Conservation (phyloP, 1,139 yeast species). For the Debaryomyces nepalensis region DNA sequence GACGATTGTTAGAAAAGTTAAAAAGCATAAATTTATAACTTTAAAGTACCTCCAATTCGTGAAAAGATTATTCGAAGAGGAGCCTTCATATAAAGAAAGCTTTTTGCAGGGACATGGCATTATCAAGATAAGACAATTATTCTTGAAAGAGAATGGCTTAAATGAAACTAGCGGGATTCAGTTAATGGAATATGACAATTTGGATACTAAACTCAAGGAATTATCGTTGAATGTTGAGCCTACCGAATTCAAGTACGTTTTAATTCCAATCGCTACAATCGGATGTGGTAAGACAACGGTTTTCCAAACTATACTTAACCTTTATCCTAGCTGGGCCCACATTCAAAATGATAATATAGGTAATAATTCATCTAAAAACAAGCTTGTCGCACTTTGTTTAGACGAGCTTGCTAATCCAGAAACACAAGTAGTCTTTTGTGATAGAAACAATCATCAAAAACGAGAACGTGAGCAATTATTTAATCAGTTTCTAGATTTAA, state of each 20-base stretch:
- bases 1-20: conserved; percentile 46
- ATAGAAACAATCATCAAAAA: conserved; percentile 78
- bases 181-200: conserved; percentile 28
- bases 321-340: conserved; percentile 72
- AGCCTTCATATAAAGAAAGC: conserved; percentile 48
- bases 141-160: conserved; percentile 52
- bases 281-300: conserved; percentile 97
- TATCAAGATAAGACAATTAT: conserved; percentile 64
- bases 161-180: conserved; percentile 39
- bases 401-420: conserved; percentile 35
- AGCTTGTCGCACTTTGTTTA: conserved; percentile 56
- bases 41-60: conserved; percentile 72
- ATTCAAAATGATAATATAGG: conserved; percentile 84
- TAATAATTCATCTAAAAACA: conserved; percentile 51
- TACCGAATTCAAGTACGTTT: conserved; percentile 49
- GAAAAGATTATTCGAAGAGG: conserved; percentile 51
- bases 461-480: conserved; percentile 74
- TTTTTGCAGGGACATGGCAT: conserved; percentile 71
- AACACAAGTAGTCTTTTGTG: conserved; percentile 63
- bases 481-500: conserved; percentile 49
- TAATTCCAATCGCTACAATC: conserved; percentile 85
- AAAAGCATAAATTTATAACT: conserved; percentile 61
- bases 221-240: conserved; percentile 16
- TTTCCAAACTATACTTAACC: conserved; percentile 57
- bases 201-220: conserved; percentile 19